Conservation (phyloP, 139 green algal genomes). For the Chlamydomonas asymmetrica region DNA sequence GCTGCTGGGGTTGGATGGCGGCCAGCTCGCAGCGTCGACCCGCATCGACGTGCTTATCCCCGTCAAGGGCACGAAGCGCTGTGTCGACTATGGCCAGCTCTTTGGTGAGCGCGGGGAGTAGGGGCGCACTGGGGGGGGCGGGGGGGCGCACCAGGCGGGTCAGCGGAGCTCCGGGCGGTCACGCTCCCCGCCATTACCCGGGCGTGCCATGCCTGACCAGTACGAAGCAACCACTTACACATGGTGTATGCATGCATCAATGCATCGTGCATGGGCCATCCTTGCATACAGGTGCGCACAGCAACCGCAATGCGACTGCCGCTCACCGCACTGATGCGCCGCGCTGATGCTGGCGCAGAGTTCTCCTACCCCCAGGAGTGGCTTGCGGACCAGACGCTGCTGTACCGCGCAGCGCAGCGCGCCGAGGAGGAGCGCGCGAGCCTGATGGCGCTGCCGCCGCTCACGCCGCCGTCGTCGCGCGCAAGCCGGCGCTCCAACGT, state of each 20-base stretch:
- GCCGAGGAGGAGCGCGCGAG: constrained; percentile 53
- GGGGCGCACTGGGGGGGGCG: not conserved
- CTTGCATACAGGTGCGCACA: too few species aligned
- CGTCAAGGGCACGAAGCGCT: constrained; percentile 76
- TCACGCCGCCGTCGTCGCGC: constrained; percentile 39
- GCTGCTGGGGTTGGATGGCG: constrained; percentile 76
- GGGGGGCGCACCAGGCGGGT: not conserved
- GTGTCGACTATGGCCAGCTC: constrained; percentile 65
- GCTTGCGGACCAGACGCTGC: constrained; percentile 87
- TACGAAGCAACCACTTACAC: too few species aligned
- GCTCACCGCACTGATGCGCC: too few species aligned
- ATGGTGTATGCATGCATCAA: too few species aligned
- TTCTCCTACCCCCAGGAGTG: constrained; percentile 84
- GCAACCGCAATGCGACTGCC: too few species aligned
- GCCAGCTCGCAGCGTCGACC: constrained; percentile 40
- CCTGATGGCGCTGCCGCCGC: constrained; percentile 54
- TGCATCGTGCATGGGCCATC: too few species aligned
- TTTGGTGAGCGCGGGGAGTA: constrained; percentile 53
- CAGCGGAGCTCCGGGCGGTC: too few species aligned
- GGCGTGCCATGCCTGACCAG: too few species aligned
- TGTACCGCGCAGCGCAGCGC: constrained; percentile 64
- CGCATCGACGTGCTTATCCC: constrained; percentile 79
- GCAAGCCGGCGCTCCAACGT: constrained; percentile 9
- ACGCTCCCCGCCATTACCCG: too few species aligned
- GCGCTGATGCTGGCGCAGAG: too few species aligned